Conservation (phyloP, 495 filamentous ascomycete species). For the Neurospora sp. region DNA sequence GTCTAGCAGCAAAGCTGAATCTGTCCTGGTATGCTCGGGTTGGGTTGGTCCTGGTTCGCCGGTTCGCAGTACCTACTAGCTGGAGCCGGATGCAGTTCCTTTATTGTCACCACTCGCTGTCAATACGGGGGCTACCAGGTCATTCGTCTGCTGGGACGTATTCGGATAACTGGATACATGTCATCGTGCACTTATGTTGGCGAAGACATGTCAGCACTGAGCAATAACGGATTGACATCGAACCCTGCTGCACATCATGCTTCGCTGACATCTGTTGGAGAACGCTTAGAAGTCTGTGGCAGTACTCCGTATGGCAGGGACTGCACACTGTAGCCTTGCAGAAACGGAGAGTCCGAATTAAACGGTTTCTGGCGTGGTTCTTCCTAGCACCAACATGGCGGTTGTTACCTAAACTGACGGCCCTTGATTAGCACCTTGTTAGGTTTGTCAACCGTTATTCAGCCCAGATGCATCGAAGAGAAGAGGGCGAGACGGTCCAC, state of each 20-base stretch:
- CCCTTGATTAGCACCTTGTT: not conserved
- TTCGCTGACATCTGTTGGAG: not conserved
- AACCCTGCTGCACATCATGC: conserved; percentile 22
- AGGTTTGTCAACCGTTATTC: not conserved
- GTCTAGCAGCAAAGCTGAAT: not conserved
- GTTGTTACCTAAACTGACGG: not conserved
- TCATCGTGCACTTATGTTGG: not conserved
- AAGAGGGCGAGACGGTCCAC: not conserved
- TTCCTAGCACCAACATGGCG: not conserved
- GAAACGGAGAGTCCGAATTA: not conserved
- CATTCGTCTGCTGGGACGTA: not conserved
- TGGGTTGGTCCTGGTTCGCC: not conserved
- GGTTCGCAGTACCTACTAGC: not conserved
- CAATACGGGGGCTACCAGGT: not conserved
- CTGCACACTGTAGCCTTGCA: not conserved
- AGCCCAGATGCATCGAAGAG: not conserved
- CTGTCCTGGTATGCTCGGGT: not conserved
- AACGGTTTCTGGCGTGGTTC: not conserved
- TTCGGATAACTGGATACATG: not conserved
- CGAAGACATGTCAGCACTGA: not conserved
- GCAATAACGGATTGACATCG: not conserved
- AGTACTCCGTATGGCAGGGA: not conserved
- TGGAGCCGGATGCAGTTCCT: not conserved
- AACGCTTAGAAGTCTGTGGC: not conserved
- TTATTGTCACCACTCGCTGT: not conserved